These are phyloP conservation scores for Fusarium musae DNA, from an alignment of 2,329 filamentous ascomycete species.

Conservation along the genomic window DNA sequence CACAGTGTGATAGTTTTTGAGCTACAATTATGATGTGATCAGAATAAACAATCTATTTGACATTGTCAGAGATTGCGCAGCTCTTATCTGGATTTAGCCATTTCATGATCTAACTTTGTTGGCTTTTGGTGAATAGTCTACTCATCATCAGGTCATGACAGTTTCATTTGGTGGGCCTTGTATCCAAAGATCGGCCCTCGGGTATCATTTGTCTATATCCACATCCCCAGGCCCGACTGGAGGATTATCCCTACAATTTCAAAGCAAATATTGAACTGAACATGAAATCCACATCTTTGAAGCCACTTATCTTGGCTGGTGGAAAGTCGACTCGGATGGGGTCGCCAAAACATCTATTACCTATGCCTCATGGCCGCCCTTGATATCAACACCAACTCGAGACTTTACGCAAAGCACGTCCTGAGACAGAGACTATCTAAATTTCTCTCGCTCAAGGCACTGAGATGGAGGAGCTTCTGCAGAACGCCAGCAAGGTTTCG, in stretches of 20 bases:
- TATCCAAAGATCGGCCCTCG: background rate
- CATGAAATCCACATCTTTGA: background rate
- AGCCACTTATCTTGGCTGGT: background rate
- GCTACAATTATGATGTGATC: no score
- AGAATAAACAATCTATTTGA: background rate
- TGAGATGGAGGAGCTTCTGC: background rate
- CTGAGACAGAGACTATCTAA: background rate
- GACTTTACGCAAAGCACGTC: rapidly evolving
- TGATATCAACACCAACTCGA: background rate
- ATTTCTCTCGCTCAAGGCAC: background rate
- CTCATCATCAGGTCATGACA: background rate
- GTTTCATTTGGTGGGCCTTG: background rate
- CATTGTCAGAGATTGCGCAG: rapidly evolving
- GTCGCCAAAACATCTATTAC: background rate
- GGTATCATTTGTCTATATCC: background rate
- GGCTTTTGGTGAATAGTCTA: rapidly evolving
- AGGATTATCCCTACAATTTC: rapidly evolving
- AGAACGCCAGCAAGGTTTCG: rapidly evolving
- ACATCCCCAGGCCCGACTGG: rapidly evolving
- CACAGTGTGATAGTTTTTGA: no score
- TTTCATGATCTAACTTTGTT: rapidly evolving
- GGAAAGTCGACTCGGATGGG: background rate
- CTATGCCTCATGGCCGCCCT: background rate
- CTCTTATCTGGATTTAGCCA: background rate
- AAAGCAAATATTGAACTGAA: rapidly evolving